Evolutionary conservation across 1,139 yeast genomes (phyloP).

Genomic region (Saccharomyces pastorianus): DNA sequence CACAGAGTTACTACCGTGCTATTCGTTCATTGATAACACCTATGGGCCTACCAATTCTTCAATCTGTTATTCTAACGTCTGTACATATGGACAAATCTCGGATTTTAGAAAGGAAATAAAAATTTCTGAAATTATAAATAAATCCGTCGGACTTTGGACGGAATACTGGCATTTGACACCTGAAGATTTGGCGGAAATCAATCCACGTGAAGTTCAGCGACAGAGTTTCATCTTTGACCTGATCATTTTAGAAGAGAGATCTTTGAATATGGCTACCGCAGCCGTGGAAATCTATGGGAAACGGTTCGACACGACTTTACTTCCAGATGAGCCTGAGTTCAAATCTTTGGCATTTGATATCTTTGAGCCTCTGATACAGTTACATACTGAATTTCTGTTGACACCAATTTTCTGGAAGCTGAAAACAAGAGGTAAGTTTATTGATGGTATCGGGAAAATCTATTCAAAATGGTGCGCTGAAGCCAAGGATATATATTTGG

Average conservation of each 20-base stretch:
- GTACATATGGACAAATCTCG: conserved; percentile 29
- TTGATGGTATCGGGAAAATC: conserved; percentile 57
- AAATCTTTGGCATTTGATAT: conserved; percentile 54
- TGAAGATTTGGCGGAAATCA: conserved; percentile 48
- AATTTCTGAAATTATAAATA: conserved; percentile 31
- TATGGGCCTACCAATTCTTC: conserved; percentile 10
- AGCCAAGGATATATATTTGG: conserved; percentile 48
- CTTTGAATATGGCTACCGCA: conserved; percentile 58
- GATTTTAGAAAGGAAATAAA: conserved; percentile 24
- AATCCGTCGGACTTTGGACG: conserved; percentile 53
- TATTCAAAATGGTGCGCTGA: conserved; percentile 58
- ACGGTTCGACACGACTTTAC: conserved; percentile 37
- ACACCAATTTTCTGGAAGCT: conserved; percentile 47
- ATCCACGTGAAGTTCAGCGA: conserved; percentile 49
- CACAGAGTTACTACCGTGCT: conserved; percentile 36
- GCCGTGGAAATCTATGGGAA: conserved; percentile 53
- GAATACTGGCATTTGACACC: conserved; percentile 62
- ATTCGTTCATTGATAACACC: conserved; percentile 22
- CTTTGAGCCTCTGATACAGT: conserved; percentile 51
- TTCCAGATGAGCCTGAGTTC: conserved; percentile 46
- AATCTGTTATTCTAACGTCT: conserved; percentile 20
- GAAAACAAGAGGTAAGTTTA: conserved; percentile 55
- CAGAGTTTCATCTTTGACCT: conserved; percentile 76
- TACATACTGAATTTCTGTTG: conserved; percentile 50
- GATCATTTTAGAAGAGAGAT: conserved; percentile 66